Conservation (phyloP, 805 yeast genomes). For the Millerozyma miso region DNA sequence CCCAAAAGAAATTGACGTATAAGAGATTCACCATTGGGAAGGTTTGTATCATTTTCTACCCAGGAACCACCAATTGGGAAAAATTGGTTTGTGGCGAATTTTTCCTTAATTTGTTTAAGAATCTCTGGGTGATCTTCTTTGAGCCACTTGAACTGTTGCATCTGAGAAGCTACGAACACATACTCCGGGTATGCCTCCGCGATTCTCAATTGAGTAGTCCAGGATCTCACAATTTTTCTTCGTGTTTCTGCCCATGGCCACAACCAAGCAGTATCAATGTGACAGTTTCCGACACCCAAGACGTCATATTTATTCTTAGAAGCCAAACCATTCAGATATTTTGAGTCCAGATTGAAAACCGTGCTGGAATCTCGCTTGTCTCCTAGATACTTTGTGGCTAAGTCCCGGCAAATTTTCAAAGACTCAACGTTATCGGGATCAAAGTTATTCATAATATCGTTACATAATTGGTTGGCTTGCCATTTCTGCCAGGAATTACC, state of each 20-base stretch:
- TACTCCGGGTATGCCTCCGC: constrained; percentile 90
- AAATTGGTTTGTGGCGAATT: constrained; percentile 68
- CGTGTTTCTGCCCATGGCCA: constrained; percentile 99
- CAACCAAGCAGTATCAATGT: constrained; percentile 96
- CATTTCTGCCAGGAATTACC: constrained; percentile 77
- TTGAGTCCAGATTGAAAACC: constrained; percentile 49
- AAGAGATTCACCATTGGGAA: constrained; percentile 92
- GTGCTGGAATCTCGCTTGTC: constrained; percentile 54
- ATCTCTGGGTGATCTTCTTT: constrained; percentile 81
- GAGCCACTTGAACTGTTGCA: constrained; percentile 94
- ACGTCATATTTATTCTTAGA: constrained; percentile 46
- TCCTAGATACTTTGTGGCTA: constrained; percentile 67
- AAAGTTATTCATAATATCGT: constrained; percentile 76
- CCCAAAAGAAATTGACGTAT: constrained; percentile 87
- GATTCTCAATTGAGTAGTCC: constrained; percentile 88
- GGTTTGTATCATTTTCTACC: constrained; percentile 96
- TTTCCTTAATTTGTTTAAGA: constrained; percentile 58
- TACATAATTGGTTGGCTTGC: constrained; percentile 76
- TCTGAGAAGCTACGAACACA: constrained; percentile 91
- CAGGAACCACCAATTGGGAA: constrained; percentile 95
- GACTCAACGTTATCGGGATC: constrained; percentile 63
- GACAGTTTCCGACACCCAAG: constrained; percentile 89
- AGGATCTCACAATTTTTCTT: constrained; percentile 87
- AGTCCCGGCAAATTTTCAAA: constrained; percentile 57
- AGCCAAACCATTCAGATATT: background rate